These are phyloP conservation scores for Paraphaeosphaeria sporulosa DNA, from an alignment of 2,329 filamentous ascomycete species.

Conservation along the genomic window DNA sequence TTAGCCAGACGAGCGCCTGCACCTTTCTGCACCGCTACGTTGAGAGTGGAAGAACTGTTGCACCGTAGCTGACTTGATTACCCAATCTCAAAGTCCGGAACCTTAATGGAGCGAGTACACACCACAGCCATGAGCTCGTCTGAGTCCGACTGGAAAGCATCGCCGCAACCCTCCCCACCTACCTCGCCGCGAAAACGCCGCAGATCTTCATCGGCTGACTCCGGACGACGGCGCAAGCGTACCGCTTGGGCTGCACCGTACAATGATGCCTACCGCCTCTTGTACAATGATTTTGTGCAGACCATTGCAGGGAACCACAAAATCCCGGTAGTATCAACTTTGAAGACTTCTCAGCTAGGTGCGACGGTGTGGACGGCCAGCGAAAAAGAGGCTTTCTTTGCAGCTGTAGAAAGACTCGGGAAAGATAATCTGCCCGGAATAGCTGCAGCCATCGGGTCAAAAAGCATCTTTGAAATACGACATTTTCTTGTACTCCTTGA, in stretches of 20 bases:
- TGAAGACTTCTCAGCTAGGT: slow-evolving; percentile 67
- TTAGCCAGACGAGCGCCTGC: background rate
- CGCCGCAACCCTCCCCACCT: slow-evolving; percentile 16
- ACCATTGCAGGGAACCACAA: slow-evolving; percentile 27
- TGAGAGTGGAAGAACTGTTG: background rate
- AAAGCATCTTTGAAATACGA: slow-evolving; percentile 76
- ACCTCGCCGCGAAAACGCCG: slow-evolving; percentile 34
- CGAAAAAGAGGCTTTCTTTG: slow-evolving; percentile 78
- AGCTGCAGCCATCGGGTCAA: slow-evolving; percentile 69
- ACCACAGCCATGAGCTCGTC: slow-evolving; percentile 19
- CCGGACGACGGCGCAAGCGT: slow-evolving; percentile 25
- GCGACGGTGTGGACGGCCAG: slow-evolving; percentile 71
- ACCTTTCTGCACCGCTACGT: background rate
- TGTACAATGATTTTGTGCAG: slow-evolving; percentile 44
- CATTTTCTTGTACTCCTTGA: slow-evolving; percentile 73
- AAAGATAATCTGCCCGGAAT: slow-evolving; percentile 69
- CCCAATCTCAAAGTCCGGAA: background rate
- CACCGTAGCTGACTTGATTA: background rate
- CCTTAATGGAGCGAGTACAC: background rate
- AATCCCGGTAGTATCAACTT: slow-evolving; percentile 12
- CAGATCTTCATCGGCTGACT: slow-evolving; percentile 29
- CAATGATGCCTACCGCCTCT: slow-evolving; percentile 51
- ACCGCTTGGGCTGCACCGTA: slow-evolving; percentile 51
- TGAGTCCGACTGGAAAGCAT: slow-evolving; percentile 16
- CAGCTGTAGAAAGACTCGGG: slow-evolving; percentile 69